phyloP scores from a whole-genome alignment of 352 stramenopile genomes.

The Globisporangium viniferum region DNA sequence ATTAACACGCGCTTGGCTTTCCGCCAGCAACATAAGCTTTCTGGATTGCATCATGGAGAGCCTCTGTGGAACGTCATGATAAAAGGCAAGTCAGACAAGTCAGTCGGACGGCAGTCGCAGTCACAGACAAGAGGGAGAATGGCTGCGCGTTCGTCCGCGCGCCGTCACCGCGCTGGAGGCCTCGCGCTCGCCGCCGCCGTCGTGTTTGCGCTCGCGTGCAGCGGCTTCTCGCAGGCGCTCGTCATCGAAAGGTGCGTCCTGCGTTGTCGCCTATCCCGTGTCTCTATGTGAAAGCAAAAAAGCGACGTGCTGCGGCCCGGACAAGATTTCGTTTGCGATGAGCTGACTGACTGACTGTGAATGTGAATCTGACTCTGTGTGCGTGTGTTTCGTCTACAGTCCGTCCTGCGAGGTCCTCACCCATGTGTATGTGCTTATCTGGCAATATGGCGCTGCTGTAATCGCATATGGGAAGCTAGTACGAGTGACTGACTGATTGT shows the following conservation, averaged over 20 bases:
- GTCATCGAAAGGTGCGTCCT: slow-evolving; percentile 42
- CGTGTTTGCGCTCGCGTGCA: slow-evolving; percentile 19
- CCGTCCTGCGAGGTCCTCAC: slow-evolving; percentile 54
- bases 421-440: slow-evolving; percentile 50
- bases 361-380: slow-evolving; percentile 1
- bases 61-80: slow-evolving; percentile 1
- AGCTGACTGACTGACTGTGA: slow-evolving; percentile 1
- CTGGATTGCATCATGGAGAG: slow-evolving; percentile 1
- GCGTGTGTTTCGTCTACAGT: slow-evolving; percentile 21
- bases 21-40: not conserved
- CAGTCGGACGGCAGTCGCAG: not conserved
- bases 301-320: not conserved
- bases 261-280: not conserved
- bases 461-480: not conserved
- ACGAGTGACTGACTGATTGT: not conserved
- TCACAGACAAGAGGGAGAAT: not conserved
- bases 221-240: slow-evolving; percentile 23
- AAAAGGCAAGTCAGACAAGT: not conserved
- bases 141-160: slow-evolving; percentile 5
- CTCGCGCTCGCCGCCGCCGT: slow-evolving; percentile 8
- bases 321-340: slow-evolving; percentile 1
- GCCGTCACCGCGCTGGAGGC: slow-evolving; percentile 14
- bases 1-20: not conserved
- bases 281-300: not conserved
- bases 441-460: not conserved